These are phyloP conservation scores for Saccharata proteae DNA, from an alignment of 2,329 filamentous ascomycete genomes.

Conservation along the genomic window DNA sequence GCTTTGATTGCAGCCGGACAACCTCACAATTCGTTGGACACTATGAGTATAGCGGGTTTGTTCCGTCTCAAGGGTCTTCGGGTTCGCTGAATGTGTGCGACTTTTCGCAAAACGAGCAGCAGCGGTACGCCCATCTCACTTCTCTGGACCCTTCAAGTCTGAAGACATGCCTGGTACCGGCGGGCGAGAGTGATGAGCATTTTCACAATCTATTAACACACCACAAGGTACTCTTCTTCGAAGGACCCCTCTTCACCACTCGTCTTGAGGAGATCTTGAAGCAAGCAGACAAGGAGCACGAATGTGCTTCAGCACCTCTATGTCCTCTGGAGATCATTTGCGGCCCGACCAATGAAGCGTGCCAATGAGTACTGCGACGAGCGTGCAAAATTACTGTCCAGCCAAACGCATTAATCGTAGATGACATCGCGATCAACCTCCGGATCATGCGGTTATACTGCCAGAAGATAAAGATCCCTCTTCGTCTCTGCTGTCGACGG, in stretches of 20 bases:
- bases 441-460: constrained; percentile 38
- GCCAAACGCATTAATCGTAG: constrained; percentile 33
- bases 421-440: constrained; percentile 39
- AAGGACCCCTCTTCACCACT: constrained; percentile 17
- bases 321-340: no score
- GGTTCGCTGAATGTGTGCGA: constrained; percentile 16
- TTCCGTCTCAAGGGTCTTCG: constrained; percentile 4
- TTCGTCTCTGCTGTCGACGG: constrained; percentile 31
- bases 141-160: constrained; percentile 12
- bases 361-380: no score
- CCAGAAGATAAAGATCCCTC: constrained; percentile 29
- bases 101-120: constrained; percentile 13
- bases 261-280: constrained; percentile 11
- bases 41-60: constrained; percentile 10
- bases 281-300: constrained; percentile 8
- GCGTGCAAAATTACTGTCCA: no score
- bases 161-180: constrained; percentile 19
- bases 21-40: constrained; percentile 12
- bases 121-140: constrained; percentile 12
- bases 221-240: constrained; percentile 16
- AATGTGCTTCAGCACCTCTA: no score
- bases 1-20: no score
- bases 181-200: constrained; percentile 12
- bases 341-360: no score
- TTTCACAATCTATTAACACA: constrained; percentile 10